A percentile compares a stretch with the other conserved stretches of the same genome.
Conservation (phyloP, 2,329 filamentous ascomycete genomes). For the Bipolaris sorokiniana region DNA sequence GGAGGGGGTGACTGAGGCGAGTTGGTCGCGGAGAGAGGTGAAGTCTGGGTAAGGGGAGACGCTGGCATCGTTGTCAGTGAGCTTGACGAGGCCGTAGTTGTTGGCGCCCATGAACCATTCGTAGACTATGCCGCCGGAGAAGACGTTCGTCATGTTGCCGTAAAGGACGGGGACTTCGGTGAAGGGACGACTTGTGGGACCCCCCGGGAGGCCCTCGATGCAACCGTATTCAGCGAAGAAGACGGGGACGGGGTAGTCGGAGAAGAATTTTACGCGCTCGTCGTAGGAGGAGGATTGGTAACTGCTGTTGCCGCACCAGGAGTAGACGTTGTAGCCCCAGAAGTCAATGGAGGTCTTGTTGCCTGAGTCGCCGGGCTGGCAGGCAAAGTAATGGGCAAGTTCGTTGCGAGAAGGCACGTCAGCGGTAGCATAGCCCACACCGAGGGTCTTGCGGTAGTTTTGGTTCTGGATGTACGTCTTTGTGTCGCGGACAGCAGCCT, state of each 20-base stretch:
- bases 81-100: constrained; percentile 80
- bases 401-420: constrained; percentile 84
- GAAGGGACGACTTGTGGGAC: constrained; percentile 71
- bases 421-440: constrained; percentile 94
- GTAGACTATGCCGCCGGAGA: constrained; percentile 97
- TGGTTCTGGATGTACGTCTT: constrained; percentile 88
- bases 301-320: constrained; percentile 89
- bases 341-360: constrained; percentile 77
- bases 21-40: constrained; percentile 70
- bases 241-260: constrained; percentile 85
- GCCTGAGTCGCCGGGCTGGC: constrained; percentile 60
- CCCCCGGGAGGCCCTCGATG: constrained; percentile 60
- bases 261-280: constrained; percentile 82
- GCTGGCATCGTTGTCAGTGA: constrained; percentile 63
- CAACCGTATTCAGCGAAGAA: constrained; percentile 99
- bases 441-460: constrained; percentile 72
- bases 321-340: constrained; percentile 99
- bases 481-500: constrained; percentile 93
- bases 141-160: constrained; percentile 82
- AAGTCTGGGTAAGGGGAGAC: constrained; percentile 74
- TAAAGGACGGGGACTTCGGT: constrained; percentile 84
- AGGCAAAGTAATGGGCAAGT: constrained; percentile 94
- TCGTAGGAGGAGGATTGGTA: constrained; percentile 79
- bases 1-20: constrained; percentile 69
- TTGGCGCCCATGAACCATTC: constrained; percentile 95